A percentile compares a stretch with the other conserved stretches of the same genome.
Evolutionary conservation across 1,284 basidiomycete species (phyloP).

Genomic region (Pholiota adiposa): DNA sequence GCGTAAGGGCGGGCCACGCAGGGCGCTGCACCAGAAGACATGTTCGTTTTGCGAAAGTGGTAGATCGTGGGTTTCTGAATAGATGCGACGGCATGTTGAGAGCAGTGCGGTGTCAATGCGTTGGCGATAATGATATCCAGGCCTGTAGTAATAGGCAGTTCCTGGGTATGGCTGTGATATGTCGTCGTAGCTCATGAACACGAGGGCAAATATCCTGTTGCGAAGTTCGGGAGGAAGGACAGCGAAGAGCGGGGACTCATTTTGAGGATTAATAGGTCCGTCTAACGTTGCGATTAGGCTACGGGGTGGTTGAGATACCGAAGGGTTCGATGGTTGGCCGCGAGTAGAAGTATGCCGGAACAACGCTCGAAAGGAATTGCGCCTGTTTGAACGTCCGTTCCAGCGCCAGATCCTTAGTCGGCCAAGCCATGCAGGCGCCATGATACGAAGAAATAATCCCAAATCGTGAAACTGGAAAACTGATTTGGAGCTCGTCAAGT

Average conservation of each 20-base stretch:
- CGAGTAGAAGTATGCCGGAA: too few relatives aligned
- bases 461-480: too few relatives aligned
- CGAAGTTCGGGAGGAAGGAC: constrained; percentile 3
- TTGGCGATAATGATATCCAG: constrained; percentile 11
- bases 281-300: constrained; percentile 13
- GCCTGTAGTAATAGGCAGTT: constrained; percentile 3
- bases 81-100: constrained; percentile 15
- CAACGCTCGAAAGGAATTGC: too few relatives aligned
- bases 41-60: constrained; percentile 15
- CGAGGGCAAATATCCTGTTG: constrained; percentile 5
- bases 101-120: constrained; percentile 12
- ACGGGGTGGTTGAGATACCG: too few relatives aligned
- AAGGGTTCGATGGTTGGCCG: too few relatives aligned
- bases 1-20: background rate
- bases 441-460: too few relatives aligned
- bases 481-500: too few relatives aligned
- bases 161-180: constrained; percentile 6
- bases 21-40: constrained; percentile 9
- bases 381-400: too few relatives aligned
- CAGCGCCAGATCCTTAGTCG: too few relatives aligned
- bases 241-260: constrained; percentile 1
- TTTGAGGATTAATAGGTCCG: background rate
- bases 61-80: constrained; percentile 11
- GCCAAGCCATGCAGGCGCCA: too few relatives aligned
- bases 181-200: constrained; percentile 9